Evolutionary conservation across 768 basidiomycete species (phyloP).

Genomic region (Multifurca ochricompacta): DNA sequence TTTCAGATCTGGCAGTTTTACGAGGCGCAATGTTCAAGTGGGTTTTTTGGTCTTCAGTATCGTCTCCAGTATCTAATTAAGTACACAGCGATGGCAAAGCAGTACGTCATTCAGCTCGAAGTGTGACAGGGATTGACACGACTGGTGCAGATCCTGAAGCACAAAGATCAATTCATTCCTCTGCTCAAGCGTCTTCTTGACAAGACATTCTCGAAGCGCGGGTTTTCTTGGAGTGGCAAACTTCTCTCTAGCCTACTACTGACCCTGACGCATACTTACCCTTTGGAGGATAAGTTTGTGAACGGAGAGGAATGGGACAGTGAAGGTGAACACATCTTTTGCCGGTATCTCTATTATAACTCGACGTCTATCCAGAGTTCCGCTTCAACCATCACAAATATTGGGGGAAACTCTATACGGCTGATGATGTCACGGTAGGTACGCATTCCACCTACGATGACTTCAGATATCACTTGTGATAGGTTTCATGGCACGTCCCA

Average conservation of each 20-base stretch:
- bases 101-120: slow-evolving; percentile 31
- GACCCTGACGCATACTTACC: slow-evolving; percentile 74
- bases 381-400: slow-evolving; percentile 56
- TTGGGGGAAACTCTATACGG: slow-evolving; percentile 75
- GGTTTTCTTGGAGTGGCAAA: slow-evolving; percentile 76
- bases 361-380: slow-evolving; percentile 43
- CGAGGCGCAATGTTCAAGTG: slow-evolving; percentile 78
- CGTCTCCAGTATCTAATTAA: neutral
- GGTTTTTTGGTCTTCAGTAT: slow-evolving; percentile 26
- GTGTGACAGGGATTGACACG: neutral
- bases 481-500: slow-evolving; percentile 79
- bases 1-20: slow-evolving; percentile 61
- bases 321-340: slow-evolving; percentile 39
- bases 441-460: neutral
- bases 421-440: slow-evolving; percentile 60
- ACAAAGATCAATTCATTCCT: slow-evolving; percentile 52
- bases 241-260: slow-evolving; percentile 62
- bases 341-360: neutral
- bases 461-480: neutral
- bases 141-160: slow-evolving; percentile 47
- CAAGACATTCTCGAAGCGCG: slow-evolving; percentile 71
- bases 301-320: slow-evolving; percentile 72
- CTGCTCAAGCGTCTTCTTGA: slow-evolving; percentile 58
- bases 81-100: slow-evolving; percentile 43
- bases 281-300: slow-evolving; percentile 72